Evolutionary conservation across 2,329 filamentous ascomycete genomes (phyloP), one percentile per base, ranked within the genome.

Genomic region (Aspergillus glaucus): DNA sequence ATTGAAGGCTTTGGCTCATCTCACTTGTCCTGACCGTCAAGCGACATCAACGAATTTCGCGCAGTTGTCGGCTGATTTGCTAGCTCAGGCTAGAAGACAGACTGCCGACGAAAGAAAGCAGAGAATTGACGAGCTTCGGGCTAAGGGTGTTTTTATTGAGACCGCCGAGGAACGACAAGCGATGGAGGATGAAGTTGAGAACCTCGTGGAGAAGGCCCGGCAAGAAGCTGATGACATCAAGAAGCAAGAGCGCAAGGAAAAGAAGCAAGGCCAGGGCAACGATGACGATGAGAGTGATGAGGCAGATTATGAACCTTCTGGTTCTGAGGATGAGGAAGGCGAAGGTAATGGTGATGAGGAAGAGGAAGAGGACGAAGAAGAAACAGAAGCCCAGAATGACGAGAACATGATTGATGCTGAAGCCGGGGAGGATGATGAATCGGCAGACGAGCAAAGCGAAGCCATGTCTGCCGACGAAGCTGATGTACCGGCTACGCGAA

Each of bases 141-240:
- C 86, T 9, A 89, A 87, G 67, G 93, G 93, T 6, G 79, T 96
- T 22, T 74, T 86, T 21, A 76, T 97, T 15, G 86, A 91, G 65
- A 95, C 88, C 0, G 82, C 85, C 2, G 92, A 96, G 67, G 91
- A 98, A 66, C 82, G 88, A 17, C 87, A 91, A 62, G 81, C 82
- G 30, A 86, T 95, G 64, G 82, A 89, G 66, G 83, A 87, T 49
- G 83, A 91, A 50, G 82, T 95, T 10, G 93, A 97, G 58, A 86
- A 96, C 61, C 79, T 97, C 51, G 81, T 97, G 22, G 86, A 92
- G 43, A 90, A 85, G 60, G 92, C 91, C 17, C 79, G 90, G 49
- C 78, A 83, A 52, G 88, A 97, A 63, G 91, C 85, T 2, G 80
- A 87, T 41, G 84, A 86, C 56, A 84, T 97, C 44, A 86, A 85